Evolutionary conservation across 2,329 filamentous ascomycete species (phyloP).

Genomic region (Arachnopeziza araneosa): DNA sequence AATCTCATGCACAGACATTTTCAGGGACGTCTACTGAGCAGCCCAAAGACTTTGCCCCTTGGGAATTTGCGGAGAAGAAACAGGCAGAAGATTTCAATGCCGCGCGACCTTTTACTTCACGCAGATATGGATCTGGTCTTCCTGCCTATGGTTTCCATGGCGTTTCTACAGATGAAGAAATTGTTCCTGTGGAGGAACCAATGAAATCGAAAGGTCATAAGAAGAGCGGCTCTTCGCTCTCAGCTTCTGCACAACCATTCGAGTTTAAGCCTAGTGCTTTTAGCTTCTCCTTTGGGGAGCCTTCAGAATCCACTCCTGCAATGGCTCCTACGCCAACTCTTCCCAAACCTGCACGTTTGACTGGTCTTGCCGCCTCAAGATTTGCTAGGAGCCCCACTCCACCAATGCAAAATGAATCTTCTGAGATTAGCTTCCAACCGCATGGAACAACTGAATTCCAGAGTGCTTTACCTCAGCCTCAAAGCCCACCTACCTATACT

Average conservation of each 20-base stretch:
- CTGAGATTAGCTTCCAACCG: conserved; percentile 16
- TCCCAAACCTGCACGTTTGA: conserved; percentile 1
- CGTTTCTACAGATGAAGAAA: conserved; percentile 27
- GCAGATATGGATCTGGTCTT: conserved; percentile 23
- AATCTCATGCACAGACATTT: conserved; percentile 41
- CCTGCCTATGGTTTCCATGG: conserved; percentile 23
- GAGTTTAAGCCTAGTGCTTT: conserved; percentile 29
- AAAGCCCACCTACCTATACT: conserved; percentile 16
- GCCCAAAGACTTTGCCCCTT: conserved; percentile 51
- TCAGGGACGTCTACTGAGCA: conserved; percentile 47
- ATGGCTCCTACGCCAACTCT: conserved; percentile 12
- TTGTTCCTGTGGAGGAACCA: conserved; percentile 11
- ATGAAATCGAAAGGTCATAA: conserved; percentile 31
- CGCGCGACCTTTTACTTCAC: conserved; percentile 25
- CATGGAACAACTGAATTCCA: conserved; percentile 25
- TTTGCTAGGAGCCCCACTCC: conserved; percentile 27
- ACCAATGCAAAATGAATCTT: conserved; percentile 10
- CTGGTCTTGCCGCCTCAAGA: conserved; percentile 24
- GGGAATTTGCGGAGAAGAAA: conserved; percentile 49
- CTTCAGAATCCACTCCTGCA: conserved; percentile 3
- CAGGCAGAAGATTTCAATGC: conserved; percentile 35
- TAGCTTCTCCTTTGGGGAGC: conserved; percentile 23
- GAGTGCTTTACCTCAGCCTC: conserved; percentile 20
- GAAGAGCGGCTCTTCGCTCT: conserved; percentile 52
- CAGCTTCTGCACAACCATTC: conserved; percentile 67